Conservation (phyloP, 129 eudicot genomes). For the Oenanthe sinensis region DNA sequence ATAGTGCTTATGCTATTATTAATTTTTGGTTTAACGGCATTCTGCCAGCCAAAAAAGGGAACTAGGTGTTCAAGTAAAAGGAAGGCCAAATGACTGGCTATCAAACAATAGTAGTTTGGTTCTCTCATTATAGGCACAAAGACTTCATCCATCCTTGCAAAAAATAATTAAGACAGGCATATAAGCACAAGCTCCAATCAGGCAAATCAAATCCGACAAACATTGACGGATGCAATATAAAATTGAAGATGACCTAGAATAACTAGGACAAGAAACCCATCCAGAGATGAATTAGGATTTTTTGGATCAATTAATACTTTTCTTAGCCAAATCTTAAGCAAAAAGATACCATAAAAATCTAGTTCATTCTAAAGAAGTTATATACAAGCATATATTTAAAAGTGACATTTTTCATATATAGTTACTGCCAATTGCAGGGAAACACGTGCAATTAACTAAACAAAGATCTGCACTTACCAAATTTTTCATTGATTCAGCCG, state of each 20-base stretch:
- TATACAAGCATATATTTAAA: background rate
- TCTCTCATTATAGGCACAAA: background rate
- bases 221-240: background rate
- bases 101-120: background rate
- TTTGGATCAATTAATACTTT: background rate
- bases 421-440: constrained; percentile 3
- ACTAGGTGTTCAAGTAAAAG: background rate
- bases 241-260: background rate
- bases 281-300: background rate
- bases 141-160: background rate
- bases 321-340: background rate
- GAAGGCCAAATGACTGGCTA: background rate
- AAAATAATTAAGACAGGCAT: background rate
- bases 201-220: background rate
- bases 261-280: background rate
- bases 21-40: background rate
- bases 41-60: background rate
- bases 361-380: background rate
- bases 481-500: constrained; percentile 54
- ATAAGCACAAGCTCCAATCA: background rate
- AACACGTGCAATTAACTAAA: constrained; percentile 5
- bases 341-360: background rate
- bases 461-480: constrained; percentile 43
- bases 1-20: background rate
- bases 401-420: background rate